phyloP scores from a whole-genome alignment of 352 stramenopile genomes.

The Pythium brachiatum region DNA sequence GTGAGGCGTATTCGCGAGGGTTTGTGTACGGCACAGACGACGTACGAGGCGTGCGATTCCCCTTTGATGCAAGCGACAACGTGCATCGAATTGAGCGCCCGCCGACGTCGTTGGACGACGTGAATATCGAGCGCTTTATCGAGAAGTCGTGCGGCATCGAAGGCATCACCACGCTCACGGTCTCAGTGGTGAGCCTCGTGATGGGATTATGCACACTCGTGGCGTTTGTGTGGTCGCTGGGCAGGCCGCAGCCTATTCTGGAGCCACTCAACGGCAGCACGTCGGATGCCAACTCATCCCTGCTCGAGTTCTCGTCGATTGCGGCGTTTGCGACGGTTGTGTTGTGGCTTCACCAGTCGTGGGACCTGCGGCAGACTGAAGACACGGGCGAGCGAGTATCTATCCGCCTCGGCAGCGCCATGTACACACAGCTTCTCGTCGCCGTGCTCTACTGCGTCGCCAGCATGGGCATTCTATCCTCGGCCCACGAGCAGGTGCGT shows the following conservation, averaged over 20 bases:
- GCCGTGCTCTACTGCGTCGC: constrained; percentile 16
- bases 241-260: constrained; percentile 4
- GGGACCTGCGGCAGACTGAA: constrained; percentile 15
- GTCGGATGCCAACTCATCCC: constrained; percentile 10
- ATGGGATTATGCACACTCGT: constrained; percentile 10
- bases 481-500: constrained; percentile 6
- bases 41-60: constrained; percentile 23
- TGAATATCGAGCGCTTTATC: constrained; percentile 24
- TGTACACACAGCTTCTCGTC: constrained; percentile 21
- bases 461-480: constrained; percentile 15
- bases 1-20: constrained; percentile 19
- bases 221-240: constrained; percentile 16
- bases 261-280: constrained; percentile 1
- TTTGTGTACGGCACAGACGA: constrained; percentile 31
- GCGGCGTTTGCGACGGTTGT: constrained; percentile 10
- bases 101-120: constrained; percentile 24
- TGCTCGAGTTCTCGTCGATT: constrained; percentile 15
- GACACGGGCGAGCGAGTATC: constrained; percentile 16
- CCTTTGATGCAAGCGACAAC: constrained; percentile 5
- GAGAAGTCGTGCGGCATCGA: constrained; percentile 25
- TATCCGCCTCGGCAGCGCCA: constrained; percentile 19
- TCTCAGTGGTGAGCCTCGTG: constrained; percentile 10
- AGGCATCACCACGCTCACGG: constrained; percentile 10
- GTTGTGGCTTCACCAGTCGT: constrained; percentile 25
- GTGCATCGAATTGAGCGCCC: constrained; percentile 25